Base-by-base conservation (phyloP, 306 rosid species). In the Cicer arietinum region DNA sequence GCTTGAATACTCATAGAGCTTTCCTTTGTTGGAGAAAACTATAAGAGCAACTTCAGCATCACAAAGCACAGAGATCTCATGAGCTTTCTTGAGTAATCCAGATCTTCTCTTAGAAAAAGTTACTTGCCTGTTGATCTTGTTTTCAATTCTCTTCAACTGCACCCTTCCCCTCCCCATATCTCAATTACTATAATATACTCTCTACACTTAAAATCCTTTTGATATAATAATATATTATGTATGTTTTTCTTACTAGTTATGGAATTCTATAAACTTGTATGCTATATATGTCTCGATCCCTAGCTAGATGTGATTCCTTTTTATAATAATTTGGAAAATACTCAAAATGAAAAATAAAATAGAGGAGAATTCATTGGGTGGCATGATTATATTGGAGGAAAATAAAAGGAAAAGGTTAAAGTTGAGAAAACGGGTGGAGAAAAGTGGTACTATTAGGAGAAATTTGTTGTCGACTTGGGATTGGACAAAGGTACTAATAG, bases 11-110 rank as follows among this genome's bases (percentile, higher is more conserved):
- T 92, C 89, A 39, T 78, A 84, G 63, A 89, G 91, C 80, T 92
- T 92, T 11, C 98, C 98, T 67, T 90, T 90, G 80, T 90, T 80
- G 65, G 96, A 90, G 90, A 92, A 92, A 63, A 90, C 85, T 20
- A 92, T 84, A 76, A 92, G 81, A 68, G 92, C 96, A 0, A 92
- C 96, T 78, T 92, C 98, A 53, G 98, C 96, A 77, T 92, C 98
- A 52, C 98, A 90, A 37, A 92, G 96, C 40, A 92, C 92, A 6
- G 98, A 90, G 86, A 92, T 90, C 80, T 90, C 98, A 39, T 82
- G 81, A 3, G 98, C 94, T 80, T 92, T 92, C 92, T 92, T 92
- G 5, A 92, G 70, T 58, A 92, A 54, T 52, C 98, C 96, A 0
- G 89, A 59, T 69, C 94, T 87, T 13, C 98, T 87, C 84, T 92